A percentile compares a stretch with the other conserved stretches of the same genome.
Evolutionary conservation across 148 eudicot species (phyloP).

Genomic region (Fallopia convolvulus): DNA sequence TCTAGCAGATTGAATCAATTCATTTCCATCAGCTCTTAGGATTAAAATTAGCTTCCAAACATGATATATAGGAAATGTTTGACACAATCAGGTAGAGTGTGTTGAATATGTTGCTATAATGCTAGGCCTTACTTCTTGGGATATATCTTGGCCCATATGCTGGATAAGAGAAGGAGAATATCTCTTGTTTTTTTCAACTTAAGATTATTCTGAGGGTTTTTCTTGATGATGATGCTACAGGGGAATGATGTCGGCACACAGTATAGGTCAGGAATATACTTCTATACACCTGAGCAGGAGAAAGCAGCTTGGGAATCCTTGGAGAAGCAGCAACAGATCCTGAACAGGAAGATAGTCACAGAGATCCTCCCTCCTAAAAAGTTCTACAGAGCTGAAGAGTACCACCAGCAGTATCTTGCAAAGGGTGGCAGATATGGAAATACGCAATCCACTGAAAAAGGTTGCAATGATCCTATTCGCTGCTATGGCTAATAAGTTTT

Average conservation of each 20-base stretch:
- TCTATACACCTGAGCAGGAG: constrained; percentile 12
- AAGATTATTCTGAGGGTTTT: not conserved
- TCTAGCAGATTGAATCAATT: not conserved
- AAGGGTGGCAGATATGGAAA: constrained; percentile 9
- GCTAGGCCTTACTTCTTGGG: not conserved
- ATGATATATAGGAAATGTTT: not conserved
- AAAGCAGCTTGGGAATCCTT: constrained; percentile 10
- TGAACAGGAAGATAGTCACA: constrained; percentile 9
- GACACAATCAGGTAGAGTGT: not conserved
- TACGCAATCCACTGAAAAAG: constrained; percentile 6
- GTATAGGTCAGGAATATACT: constrained; percentile 9
- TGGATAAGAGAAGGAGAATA: not conserved
- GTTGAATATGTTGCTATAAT: not conserved
- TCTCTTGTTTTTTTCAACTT: not conserved
- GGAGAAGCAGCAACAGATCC: constrained; percentile 11
- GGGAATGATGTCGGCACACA: constrained; percentile 13
- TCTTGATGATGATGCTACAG: not conserved
- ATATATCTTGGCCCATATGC: not conserved
- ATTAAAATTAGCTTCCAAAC: not conserved
- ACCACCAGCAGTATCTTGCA: constrained; percentile 12
- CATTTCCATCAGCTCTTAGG: not conserved
- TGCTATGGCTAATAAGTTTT: constrained; percentile 6
- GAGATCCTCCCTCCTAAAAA: constrained; percentile 12
- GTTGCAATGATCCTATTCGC: constrained; percentile 12
- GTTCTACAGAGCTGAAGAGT: constrained; percentile 13